Conservation (phyloP, 352 stramenopile species). For the Pythium phragmitis region DNA sequence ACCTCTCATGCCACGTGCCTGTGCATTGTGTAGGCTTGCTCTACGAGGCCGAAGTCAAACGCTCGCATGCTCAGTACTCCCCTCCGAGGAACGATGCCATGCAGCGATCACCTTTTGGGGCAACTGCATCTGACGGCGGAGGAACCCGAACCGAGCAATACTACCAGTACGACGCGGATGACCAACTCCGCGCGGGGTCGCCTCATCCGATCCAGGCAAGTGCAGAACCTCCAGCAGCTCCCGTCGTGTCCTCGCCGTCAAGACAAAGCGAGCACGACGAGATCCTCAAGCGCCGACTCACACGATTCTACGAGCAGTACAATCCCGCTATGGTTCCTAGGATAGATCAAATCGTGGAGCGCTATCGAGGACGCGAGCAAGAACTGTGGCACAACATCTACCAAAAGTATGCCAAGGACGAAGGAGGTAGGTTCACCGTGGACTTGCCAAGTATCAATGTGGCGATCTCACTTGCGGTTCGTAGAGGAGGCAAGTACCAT, state of each 20-base stretch:
- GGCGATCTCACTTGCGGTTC: background rate
- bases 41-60: slow-evolving; percentile 70
- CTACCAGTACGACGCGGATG: slow-evolving; percentile 68
- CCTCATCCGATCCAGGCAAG: background rate
- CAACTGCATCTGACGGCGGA: background rate
- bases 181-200: background rate
- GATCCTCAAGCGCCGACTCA: slow-evolving; percentile 41
- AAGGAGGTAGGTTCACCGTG: slow-evolving; percentile 36
- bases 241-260: background rate
- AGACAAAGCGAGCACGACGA: slow-evolving; percentile 20
- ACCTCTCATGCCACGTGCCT: background rate
- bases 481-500: slow-evolving; percentile 86
- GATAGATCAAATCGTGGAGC: slow-evolving; percentile 72
- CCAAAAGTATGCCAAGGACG: slow-evolving; percentile 65
- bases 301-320: slow-evolving; percentile 66
- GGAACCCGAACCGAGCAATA: slow-evolving; percentile 31
- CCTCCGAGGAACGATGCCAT: slow-evolving; percentile 10
- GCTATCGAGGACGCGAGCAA: slow-evolving; percentile 68
- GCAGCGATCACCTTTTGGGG: background rate
- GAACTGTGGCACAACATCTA: slow-evolving; percentile 80
- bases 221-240: background rate
- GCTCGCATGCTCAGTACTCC: slow-evolving; percentile 29
- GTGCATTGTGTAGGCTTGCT: slow-evolving; percentile 42
- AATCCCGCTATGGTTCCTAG: slow-evolving; percentile 62
- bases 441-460: background rate